Conservation (phyloP, 306 rosid species). For the Vigna mungo region DNA sequence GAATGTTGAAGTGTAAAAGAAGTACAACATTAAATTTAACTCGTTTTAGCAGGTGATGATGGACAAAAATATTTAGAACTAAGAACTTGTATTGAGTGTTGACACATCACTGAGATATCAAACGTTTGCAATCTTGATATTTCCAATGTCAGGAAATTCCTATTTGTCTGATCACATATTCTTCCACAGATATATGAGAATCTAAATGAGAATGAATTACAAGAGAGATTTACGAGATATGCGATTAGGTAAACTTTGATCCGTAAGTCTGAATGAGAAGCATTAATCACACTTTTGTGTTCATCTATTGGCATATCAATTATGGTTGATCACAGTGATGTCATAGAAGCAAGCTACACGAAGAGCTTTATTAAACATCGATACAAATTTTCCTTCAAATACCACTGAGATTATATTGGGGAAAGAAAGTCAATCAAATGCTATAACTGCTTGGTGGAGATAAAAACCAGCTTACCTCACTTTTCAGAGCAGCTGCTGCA, state of each 20-base stretch:
- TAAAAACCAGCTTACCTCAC: slow-evolving; percentile 68
- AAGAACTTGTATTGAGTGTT: too few species aligned
- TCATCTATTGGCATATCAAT: not conserved
- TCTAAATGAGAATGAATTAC: too few species aligned
- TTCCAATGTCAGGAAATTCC: not conserved
- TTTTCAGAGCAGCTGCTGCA: slow-evolving; percentile 80
- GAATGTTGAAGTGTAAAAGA: slow-evolving; percentile 4
- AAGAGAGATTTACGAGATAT: too few species aligned
- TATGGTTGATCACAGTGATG: slow-evolving; percentile 12
- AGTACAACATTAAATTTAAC: too few species aligned
- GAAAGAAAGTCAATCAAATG: not conserved
- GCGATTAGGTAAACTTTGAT: too few species aligned
- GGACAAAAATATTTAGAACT: too few species aligned
- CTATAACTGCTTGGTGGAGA: slow-evolving; percentile 19
- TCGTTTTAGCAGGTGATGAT: too few species aligned
- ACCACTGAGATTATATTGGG: not conserved
- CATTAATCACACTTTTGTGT: not conserved
- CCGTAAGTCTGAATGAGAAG: not conserved
- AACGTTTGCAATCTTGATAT: too few species aligned
- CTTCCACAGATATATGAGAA: not conserved
- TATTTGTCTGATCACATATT: not conserved
- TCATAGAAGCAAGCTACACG: slow-evolving; percentile 8
- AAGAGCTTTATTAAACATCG: slow-evolving; percentile 24
- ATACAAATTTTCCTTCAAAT: not conserved
- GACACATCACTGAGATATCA: too few species aligned